phyloP scores from a whole-genome alignment of 129 eudicot species.

The Solidago caesia region DNA sequence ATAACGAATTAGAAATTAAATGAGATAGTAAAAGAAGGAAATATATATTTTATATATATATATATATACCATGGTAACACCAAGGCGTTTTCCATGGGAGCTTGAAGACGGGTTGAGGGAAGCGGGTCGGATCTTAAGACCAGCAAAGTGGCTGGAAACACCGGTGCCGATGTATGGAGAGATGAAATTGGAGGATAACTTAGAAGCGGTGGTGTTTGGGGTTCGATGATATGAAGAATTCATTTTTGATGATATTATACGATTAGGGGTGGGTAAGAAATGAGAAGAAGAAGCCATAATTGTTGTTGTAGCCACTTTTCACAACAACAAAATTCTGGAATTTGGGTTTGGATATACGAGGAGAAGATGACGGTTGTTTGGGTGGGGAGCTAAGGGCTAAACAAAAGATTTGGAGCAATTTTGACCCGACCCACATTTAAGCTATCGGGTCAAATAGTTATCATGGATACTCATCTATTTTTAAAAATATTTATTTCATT shows the following conservation, averaged over 20 bases:
- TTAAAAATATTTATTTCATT: no score
- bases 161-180: constrained; percentile 53
- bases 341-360: neutral
- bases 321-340: neutral
- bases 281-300: constrained; percentile 61
- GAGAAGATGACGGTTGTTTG: neutral
- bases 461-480: no score
- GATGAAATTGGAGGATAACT: constrained; percentile 50
- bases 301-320: constrained; percentile 21
- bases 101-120: constrained; percentile 42
- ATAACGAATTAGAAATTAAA: neutral
- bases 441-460: no score
- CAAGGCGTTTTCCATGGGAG: constrained; percentile 56
- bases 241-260: constrained; percentile 26
- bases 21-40: neutral
- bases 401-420: no score
- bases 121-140: constrained; percentile 53
- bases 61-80: constrained; percentile 65
- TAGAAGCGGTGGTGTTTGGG: constrained; percentile 25
- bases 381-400: neutral
- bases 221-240: constrained; percentile 19
- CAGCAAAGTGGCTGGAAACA: constrained; percentile 49
- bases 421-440: no score
- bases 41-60: neutral
- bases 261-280: constrained; percentile 37